Base-by-base conservation (phyloP, 306 rosid species). In the Nissolia schottii region DNA sequence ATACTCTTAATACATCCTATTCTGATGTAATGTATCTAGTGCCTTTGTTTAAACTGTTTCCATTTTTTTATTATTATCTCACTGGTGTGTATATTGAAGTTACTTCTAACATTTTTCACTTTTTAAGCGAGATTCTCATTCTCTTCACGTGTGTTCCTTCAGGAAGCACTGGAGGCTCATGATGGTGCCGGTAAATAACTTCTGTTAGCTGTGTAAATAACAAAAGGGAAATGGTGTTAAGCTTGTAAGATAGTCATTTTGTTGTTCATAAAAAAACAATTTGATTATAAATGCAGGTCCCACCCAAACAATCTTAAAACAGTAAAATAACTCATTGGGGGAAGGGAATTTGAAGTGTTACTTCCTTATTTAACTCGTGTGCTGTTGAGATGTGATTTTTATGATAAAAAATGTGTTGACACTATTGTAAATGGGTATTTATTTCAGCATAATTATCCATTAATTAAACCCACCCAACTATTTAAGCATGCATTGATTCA, bases 151-250 rank as follows among this genome's bases (percentile, higher is more conserved):
- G 12, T n/a, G 68, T 64, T 59, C 71, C 70, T 64, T 73, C 81
- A 91, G 97, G 98, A 91, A 83, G 89, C 85, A 63, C 77, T 91
- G 90, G 98, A 93, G 85, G 90, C 89, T 73, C 96, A 93, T 74
- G 98, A 93, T 82, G 96, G 98, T 54, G 97, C 85, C 2, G 91
- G 97, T 76, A 29, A 14, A 29, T 12, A 35, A 45, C 45, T 29
- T 57, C 10, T 51, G 34, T 38, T 53, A 64, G 64, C 51, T 41
- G 40, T 53, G 55, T 65, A 28, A 54, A 41, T 54, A 57, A 46
- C 28, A 32, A 64, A 20, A 49, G 66, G 12, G 34, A 53, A 34
- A 48, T 28, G 37, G 10, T 22, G 4, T 23, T 23, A 32, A 35
- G 12, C 46, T 13, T 35, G 13, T 64, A 18, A 18, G 24, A 22